These are phyloP conservation scores for Bremia lactucae DNA, from an alignment of 352 stramenopile genomes.

Conservation along the genomic window DNA sequence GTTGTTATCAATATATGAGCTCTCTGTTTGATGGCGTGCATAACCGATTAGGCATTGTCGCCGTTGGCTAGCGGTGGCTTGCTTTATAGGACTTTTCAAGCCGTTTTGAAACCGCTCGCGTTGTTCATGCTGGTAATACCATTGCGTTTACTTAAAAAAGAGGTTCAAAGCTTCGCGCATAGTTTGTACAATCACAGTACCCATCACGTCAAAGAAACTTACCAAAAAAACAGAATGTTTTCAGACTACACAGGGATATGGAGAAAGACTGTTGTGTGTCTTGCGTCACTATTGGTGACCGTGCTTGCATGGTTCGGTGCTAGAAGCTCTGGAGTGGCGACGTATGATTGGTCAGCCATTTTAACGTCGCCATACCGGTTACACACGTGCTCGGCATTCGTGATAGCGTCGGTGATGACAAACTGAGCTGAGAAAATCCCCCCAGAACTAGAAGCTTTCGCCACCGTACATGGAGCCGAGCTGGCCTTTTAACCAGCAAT, in stretches of 20 bases:
- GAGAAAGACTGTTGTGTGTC: too few relatives aligned
- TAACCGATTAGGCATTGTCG: too few relatives aligned
- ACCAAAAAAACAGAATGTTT: too few relatives aligned
- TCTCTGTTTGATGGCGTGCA: constrained; percentile 3
- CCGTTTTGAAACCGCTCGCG: background rate
- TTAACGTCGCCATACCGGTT: constrained; percentile 14
- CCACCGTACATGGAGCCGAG: too few relatives aligned
- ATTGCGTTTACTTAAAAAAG: too few relatives aligned
- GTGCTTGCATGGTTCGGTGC: too few relatives aligned
- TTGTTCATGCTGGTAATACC: background rate
- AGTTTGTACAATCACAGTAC: too few relatives aligned
- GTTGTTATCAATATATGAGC: background rate
- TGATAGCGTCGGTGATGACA: constrained; percentile 10
- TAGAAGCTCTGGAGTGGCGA: constrained; percentile 6
- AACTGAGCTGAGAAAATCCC: constrained; percentile 11
- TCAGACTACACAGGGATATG: too few relatives aligned
- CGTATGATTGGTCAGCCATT: constrained; percentile 9
- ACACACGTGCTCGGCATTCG: constrained; percentile 5
- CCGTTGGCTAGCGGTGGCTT: background rate
- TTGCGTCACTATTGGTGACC: too few relatives aligned
- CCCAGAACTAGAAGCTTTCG: too few relatives aligned
- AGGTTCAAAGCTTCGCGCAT: too few relatives aligned
- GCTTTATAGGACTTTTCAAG: background rate
- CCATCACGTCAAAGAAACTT: too few relatives aligned
- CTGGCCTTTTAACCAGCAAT: background rate